These are phyloP conservation scores for Blastobotrys ciferrii DNA, from an alignment of 1,139 yeast genomes.

Conservation along the genomic window DNA sequence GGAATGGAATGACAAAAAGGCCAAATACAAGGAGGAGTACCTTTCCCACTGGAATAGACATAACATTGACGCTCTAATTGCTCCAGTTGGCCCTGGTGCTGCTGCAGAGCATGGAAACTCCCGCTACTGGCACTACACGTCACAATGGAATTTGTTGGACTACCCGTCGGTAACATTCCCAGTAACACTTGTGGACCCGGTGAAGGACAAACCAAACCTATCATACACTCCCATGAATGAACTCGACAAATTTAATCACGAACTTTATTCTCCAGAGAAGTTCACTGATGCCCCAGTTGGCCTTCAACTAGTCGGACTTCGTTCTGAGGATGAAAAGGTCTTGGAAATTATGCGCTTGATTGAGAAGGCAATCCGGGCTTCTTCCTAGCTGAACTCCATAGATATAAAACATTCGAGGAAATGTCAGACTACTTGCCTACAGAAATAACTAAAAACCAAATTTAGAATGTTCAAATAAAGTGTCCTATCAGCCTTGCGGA, in stretches of 20 bases:
- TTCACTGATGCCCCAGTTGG: conserved; percentile 45
- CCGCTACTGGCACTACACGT: conserved; percentile 64
- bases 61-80: conserved; percentile 63
- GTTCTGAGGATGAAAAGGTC: conserved; percentile 43
- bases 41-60: conserved; percentile 45
- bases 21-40: conserved; percentile 36
- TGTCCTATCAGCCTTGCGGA: no score
- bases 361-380: conserved; percentile 7
- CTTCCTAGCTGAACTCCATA: no score
- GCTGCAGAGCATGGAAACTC: conserved; percentile 68
- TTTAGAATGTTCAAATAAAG: no score
- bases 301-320: conserved; percentile 43
- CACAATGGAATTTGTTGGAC: conserved; percentile 57
- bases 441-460: no score
- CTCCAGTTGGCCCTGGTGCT: conserved; percentile 69
- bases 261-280: conserved; percentile 39
- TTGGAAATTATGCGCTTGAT: conserved; percentile 12
- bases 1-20: conserved; percentile 36
- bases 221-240: conserved; percentile 33
- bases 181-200: conserved; percentile 47
- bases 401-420: no score
- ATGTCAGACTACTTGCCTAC: no score
- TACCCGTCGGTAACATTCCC: conserved; percentile 53
- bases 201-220: conserved; percentile 35
- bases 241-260: conserved; percentile 32